Evolutionary conservation across 441 rosid species (phyloP).

Genomic region (Eruca vesicaria): DNA sequence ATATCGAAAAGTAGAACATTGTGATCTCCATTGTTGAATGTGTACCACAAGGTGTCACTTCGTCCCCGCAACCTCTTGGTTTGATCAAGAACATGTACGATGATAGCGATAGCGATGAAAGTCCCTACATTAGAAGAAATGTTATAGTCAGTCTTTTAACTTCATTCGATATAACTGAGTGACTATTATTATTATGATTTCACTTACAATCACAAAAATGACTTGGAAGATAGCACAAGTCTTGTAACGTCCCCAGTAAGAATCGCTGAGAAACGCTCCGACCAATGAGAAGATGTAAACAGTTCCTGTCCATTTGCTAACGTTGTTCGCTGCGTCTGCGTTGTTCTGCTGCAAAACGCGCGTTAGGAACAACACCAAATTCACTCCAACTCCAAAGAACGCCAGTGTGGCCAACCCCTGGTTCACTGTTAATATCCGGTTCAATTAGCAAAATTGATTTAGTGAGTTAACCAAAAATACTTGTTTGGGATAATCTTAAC

Average conservation of each 20-base stretch:
- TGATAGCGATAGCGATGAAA: slow-evolving; percentile 67
- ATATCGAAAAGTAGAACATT: slow-evolving; percentile 82
- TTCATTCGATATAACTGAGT: not conserved
- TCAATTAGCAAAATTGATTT: slow-evolving; percentile 9
- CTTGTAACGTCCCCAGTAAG: slow-evolving; percentile 98
- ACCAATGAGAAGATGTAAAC: slow-evolving; percentile 96
- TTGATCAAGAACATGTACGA: slow-evolving; percentile 72
- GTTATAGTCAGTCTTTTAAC: not conserved
- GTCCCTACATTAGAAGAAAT: slow-evolving; percentile 49
- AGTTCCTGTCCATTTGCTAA: slow-evolving; percentile 99
- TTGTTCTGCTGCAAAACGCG: slow-evolving; percentile 87
- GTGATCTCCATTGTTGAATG: slow-evolving; percentile 63
- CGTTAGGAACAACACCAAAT: slow-evolving; percentile 89
- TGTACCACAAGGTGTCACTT: slow-evolving; percentile 57
- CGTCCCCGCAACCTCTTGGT: slow-evolving; percentile 85
- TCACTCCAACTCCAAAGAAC: slow-evolving; percentile 98
- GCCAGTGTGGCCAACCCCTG: slow-evolving; percentile 98
- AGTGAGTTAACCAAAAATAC: not conserved
- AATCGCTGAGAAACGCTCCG: slow-evolving; percentile 95
- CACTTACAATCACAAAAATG: slow-evolving; percentile 89
- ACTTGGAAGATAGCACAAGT: slow-evolving; percentile 96
- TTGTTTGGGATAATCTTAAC: not conserved
- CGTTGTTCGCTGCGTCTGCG: slow-evolving; percentile 97
- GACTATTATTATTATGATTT: not conserved
- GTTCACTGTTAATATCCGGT: slow-evolving; percentile 61